Conservation (phyloP, 2,329 filamentous ascomycete species). For the Oidium heveae region DNA sequence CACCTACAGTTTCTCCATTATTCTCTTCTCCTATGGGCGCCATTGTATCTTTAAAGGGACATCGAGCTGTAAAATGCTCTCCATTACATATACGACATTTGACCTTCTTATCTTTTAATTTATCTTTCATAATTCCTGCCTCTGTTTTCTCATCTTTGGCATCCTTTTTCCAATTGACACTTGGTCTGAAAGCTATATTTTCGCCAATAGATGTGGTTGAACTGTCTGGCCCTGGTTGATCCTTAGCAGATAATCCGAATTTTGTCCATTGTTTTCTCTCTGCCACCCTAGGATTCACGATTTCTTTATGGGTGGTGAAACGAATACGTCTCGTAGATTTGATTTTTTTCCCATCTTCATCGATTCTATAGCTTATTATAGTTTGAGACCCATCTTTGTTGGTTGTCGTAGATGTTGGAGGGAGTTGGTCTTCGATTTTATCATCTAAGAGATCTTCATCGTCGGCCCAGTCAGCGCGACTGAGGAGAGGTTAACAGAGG, state of each 20-base stretch:
- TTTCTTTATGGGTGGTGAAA: conserved; percentile 71
- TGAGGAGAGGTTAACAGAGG: conserved; percentile 6
- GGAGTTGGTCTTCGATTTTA: conserved; percentile 39
- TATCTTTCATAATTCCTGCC: conserved; percentile 50
- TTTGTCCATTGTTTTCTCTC: conserved; percentile 84
- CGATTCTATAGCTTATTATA: conserved; percentile 66
- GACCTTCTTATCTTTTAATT: conserved; percentile 97
- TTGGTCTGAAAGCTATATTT: conserved; percentile 92
- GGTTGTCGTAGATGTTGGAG: conserved; percentile 64
- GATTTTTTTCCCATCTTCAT: conserved; percentile 85
- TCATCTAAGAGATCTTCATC: conserved; percentile 56
- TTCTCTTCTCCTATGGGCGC: conserved; percentile 47
- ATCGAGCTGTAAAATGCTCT: conserved; percentile 97
- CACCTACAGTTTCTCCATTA: conserved; percentile 26
- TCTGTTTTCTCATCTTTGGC: conserved; percentile 60
- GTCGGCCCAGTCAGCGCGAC: conserved; percentile 62
- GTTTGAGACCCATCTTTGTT: conserved; percentile 99
- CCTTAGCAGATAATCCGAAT: conserved; percentile 76
- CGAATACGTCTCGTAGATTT: conserved; percentile 94
- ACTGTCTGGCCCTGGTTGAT: conserved; percentile 53
- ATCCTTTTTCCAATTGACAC: conserved; percentile 79
- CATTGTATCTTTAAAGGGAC: conserved; percentile 99
- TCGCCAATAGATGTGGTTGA: conserved; percentile 38
- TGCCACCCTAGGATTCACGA: conserved; percentile 88
- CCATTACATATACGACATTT: conserved; percentile 98